Base-by-base conservation (phyloP, 805 yeast genomes). In the Candida sphagnicola region DNA sequence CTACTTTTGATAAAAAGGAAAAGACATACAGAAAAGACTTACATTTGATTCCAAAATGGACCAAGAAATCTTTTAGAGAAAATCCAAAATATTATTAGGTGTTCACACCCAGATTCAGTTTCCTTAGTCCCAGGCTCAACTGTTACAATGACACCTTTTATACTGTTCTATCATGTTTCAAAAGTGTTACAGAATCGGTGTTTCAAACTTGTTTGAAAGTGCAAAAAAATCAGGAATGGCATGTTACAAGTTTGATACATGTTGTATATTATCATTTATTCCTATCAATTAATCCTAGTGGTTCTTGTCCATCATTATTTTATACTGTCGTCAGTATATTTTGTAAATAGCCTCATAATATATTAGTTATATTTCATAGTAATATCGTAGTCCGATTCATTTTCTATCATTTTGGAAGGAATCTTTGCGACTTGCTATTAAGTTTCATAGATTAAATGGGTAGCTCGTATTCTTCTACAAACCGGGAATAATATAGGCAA, bases 41-140 rank as follows among this genome's bases (percentile, higher is more conserved):
- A 18, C 98, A 91, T 56, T 68, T 80, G 60, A 85, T 83, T 31
- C 96, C 96, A 15, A 86, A 89, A 57, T 89, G 96, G 95, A 89
- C 97, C 39, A 88, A 82, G 67, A 59, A 78, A 45, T 78, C 95
- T 6, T 74, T 82, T 61, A 80, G 96, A 68, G 79, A 75, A 42
- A 84, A 85, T 54, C 96, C 96, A 32, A 73, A 73, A 43, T 74
- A 81, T 56, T 82, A 75, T 59, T 85, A 67, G 56, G 12, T 21
- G 8, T 6, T 21, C 24, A 6, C 24, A 21, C 24, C 10, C 24
- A 21, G 10, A 21, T 21, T 10, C 24, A 21, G 8, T 10, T 21
- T 21, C 24, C 24, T 21, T 6, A n/a, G n/a, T n/a, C n/a, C n/a
- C n/a, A n/a, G n/a, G n/a, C n/a, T n/a, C n/a, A n/a, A n/a, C n/a